phyloP scores from a whole-genome alignment of 345 rosid genomes.

The Salix caprea region DNA sequence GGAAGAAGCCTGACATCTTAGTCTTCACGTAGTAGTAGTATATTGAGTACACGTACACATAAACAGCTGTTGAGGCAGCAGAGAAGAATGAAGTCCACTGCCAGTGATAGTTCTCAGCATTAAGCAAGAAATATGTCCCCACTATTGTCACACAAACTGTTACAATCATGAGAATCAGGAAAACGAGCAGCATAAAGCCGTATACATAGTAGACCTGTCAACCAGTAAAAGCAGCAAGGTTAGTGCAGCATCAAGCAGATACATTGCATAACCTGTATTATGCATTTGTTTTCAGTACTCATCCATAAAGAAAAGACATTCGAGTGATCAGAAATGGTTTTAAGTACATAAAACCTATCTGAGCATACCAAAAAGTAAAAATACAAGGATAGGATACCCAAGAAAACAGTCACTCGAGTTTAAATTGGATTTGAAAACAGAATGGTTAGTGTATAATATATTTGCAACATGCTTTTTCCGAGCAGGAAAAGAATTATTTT shows the following conservation, averaged over 20 bases:
- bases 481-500: not conserved
- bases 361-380: not conserved
- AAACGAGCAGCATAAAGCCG: constrained; percentile 87
- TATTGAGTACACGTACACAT: constrained; percentile 85
- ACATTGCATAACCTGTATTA: not conserved
- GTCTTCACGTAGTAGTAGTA: constrained; percentile 88
- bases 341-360: not conserved
- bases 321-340: not conserved
- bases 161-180: constrained; percentile 78
- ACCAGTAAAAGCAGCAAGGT: constrained; percentile 4
- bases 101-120: constrained; percentile 97
- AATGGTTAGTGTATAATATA: not conserved
- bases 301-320: not conserved
- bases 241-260: not conserved
- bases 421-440: not conserved
- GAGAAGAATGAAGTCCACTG: constrained; percentile 96
- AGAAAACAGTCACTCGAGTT: not conserved
- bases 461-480: not conserved
- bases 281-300: not conserved
- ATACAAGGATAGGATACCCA: not conserved
- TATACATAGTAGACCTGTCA: constrained; percentile 87
- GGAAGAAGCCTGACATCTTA: constrained; percentile 95
- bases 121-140: constrained; percentile 86
- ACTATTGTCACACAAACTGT: constrained; percentile 89
- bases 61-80: constrained; percentile 91